These are phyloP conservation scores for Rutstroemia sp. DNA, from an alignment of 2,329 filamentous ascomycete genomes.

Conservation along the genomic window DNA sequence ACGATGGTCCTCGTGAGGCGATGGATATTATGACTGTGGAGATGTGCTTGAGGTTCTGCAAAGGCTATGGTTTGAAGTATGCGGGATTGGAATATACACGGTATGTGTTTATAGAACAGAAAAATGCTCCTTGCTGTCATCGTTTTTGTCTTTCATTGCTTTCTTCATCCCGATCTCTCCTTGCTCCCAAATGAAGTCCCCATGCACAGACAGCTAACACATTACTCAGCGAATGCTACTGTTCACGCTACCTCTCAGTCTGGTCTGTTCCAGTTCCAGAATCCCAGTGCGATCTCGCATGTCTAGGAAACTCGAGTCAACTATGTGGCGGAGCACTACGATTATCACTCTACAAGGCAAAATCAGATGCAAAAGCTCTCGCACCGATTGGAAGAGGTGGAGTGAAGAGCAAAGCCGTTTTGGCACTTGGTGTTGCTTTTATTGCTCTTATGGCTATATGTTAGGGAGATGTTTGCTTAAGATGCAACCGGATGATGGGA, in stretches of 20 bases:
- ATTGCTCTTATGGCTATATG: neutral
- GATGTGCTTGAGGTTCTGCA: conserved; percentile 20
- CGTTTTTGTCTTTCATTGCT: neutral
- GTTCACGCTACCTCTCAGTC: neutral
- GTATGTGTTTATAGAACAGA: conserved; percentile 12
- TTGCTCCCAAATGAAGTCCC: neutral
- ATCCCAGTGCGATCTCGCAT: neutral
- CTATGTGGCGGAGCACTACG: conserved; percentile 3
- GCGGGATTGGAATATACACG: conserved; percentile 26
- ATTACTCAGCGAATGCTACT: conserved; percentile 2
- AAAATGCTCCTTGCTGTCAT: no score
- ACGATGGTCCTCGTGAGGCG: neutral
- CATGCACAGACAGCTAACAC: neutral
- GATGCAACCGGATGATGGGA: neutral
- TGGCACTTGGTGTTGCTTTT: neutral
- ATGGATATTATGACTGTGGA: conserved; percentile 22
- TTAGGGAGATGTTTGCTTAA: neutral
- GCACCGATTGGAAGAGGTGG: neutral
- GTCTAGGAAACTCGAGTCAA: conserved; percentile 1
- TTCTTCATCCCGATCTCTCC: neutral
- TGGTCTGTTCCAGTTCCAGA: neutral
- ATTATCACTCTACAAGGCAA: neutral
- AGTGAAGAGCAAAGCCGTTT: neutral
- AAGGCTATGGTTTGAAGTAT: conserved; percentile 13
- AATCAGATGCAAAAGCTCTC: neutral